Percentiles rank a stretch among this genome's conserved stretches.
phyloP scores from a whole-genome alignment of 2,329 filamentous ascomycete genomes.

The Orbilia javanica region DNA sequence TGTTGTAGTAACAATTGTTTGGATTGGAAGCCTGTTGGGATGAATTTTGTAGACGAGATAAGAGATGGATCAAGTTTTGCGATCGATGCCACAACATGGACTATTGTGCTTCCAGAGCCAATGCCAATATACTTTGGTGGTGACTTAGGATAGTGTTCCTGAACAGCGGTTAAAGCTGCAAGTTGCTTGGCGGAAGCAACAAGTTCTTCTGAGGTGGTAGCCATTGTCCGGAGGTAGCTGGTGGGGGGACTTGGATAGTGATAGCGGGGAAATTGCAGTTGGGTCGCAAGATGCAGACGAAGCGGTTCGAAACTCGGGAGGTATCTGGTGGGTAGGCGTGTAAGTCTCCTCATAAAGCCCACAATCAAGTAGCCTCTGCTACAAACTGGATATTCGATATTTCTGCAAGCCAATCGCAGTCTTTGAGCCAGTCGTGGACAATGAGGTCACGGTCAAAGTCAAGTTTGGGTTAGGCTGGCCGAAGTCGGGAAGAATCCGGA shows the following conservation, averaged over 20 bases:
- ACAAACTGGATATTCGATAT: background rate
- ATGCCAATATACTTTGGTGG: slow-evolving; percentile 76
- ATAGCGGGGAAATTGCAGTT: slow-evolving; percentile 26
- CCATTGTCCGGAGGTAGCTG: slow-evolving; percentile 35
- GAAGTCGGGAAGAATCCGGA: slow-evolving; percentile 11
- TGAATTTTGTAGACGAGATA: slow-evolving; percentile 79
- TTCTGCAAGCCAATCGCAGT: background rate
- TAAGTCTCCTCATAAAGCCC: slow-evolving; percentile 58
- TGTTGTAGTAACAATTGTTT: slow-evolving; percentile 85
- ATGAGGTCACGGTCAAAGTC: background rate
- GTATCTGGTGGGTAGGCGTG: slow-evolving; percentile 28
- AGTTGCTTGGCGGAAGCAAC: slow-evolving; percentile 74
- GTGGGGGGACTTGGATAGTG: background rate
- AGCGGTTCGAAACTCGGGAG: background rate
- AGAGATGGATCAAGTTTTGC: slow-evolving; percentile 71
- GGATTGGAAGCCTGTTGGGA: slow-evolving; percentile 92
- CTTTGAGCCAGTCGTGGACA: background rate
- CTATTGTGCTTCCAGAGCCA: slow-evolving; percentile 83
- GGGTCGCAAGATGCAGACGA: background rate
- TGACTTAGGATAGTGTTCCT: slow-evolving; percentile 74
- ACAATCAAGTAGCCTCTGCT: slow-evolving; percentile 5
- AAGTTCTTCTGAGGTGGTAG: slow-evolving; percentile 43
- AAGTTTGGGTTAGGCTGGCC: background rate
- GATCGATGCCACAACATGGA: slow-evolving; percentile 88
- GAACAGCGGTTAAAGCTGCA: slow-evolving; percentile 79